Conservation (phyloP, 441 rosid genomes). For the Pelargonium citronellum region DNA sequence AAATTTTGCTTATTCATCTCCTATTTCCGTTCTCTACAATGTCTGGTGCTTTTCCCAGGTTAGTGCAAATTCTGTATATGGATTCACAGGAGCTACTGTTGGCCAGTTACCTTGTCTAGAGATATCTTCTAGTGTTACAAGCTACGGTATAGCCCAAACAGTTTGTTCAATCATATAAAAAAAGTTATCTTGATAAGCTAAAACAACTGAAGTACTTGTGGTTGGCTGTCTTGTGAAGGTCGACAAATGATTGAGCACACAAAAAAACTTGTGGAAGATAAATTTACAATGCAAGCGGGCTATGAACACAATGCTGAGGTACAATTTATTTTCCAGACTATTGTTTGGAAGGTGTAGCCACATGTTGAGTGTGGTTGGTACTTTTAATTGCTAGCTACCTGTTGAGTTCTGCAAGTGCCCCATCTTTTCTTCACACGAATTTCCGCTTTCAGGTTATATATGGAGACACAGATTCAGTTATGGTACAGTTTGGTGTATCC, state of each 20-base stretch:
- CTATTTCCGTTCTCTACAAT: slow-evolving; percentile 18
- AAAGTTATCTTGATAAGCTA: slow-evolving; percentile 13
- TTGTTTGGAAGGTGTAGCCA: slow-evolving; percentile 4
- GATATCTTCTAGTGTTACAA: slow-evolving; percentile 97
- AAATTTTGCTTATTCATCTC: background rate
- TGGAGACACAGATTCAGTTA: slow-evolving; percentile 98
- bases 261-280: slow-evolving; percentile 82
- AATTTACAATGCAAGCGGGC: slow-evolving; percentile 64
- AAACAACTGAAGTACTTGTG: slow-evolving; percentile 23
- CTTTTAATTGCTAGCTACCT: too few species aligned
- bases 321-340: slow-evolving; percentile 9
- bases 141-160: slow-evolving; percentile 62
- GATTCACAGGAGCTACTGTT: slow-evolving; percentile 95
- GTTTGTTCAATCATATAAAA: background rate
- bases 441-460: slow-evolving; percentile 59
- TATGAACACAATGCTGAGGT: slow-evolving; percentile 92
- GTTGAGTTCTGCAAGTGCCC: too few species aligned
- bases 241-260: slow-evolving; percentile 99
- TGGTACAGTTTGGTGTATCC: slow-evolving; percentile 94
- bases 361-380: background rate
- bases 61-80: slow-evolving; percentile 97
- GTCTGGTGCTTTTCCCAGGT: slow-evolving; percentile 44
- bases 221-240: slow-evolving; percentile 45
- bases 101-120: slow-evolving; percentile 92
- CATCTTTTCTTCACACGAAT: background rate